Conservation (phyloP, 1,284 basidiomycete species). For the Stygiomarasmius scandens region DNA sequence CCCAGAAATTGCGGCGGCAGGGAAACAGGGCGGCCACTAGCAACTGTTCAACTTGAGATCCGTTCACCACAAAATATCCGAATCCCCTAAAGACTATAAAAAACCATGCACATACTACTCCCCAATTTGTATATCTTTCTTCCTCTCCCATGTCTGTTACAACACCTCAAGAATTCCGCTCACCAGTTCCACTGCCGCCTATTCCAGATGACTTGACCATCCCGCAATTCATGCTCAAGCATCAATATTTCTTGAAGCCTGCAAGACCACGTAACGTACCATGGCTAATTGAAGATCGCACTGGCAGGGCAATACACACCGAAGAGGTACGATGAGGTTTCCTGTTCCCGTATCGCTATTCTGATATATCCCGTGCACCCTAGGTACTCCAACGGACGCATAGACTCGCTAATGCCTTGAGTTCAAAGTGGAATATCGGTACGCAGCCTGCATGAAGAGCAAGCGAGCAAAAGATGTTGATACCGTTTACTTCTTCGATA, state of each 20-base stretch:
- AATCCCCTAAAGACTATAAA: too few relatives aligned
- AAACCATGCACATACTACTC: not conserved
- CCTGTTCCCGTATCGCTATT: not conserved
- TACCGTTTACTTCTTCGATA: too few relatives aligned
- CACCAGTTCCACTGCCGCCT: constrained; percentile 42
- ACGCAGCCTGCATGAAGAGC: constrained; percentile 24
- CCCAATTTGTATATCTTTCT: not conserved
- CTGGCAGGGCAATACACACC: constrained; percentile 48
- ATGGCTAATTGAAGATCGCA: constrained; percentile 69
- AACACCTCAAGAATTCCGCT: constrained; percentile 42
- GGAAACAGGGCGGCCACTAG: too few relatives aligned
- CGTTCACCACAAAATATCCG: not conserved
- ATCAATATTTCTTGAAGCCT: constrained; percentile 52
- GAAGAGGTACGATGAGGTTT: constrained; percentile 49
- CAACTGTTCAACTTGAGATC: too few relatives aligned
- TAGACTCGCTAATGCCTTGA: constrained; percentile 65
- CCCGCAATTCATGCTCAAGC: constrained; percentile 74
- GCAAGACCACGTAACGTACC: constrained; percentile 44
- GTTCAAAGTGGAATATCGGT: constrained; percentile 60
- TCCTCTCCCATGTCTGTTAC: constrained; percentile 5
- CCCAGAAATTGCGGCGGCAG: too few relatives aligned
- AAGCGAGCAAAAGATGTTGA: constrained; percentile 5
- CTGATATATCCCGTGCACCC: constrained; percentile 1
- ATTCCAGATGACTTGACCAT: constrained; percentile 76
- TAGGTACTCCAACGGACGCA: constrained; percentile 54